Conservation (phyloP, 768 basidiomycete species). For the Mrakia frigida region DNA sequence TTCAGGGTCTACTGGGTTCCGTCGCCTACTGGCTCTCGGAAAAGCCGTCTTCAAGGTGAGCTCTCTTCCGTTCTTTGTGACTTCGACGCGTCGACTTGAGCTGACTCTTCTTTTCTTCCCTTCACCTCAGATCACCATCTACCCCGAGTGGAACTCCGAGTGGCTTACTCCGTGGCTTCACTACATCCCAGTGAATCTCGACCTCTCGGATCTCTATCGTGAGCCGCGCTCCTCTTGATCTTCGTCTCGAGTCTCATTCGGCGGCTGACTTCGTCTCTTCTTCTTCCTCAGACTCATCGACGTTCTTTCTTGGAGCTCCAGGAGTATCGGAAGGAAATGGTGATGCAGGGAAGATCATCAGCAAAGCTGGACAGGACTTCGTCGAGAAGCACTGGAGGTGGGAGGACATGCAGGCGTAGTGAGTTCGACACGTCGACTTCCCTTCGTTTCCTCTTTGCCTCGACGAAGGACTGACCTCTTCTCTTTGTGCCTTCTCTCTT, state of each 20-base stretch:
- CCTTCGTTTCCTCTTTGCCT: too few relatives aligned
- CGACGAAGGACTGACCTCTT: too few relatives aligned
- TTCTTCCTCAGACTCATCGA: background rate
- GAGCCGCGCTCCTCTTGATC: background rate
- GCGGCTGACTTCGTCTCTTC: background rate
- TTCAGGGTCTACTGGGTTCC: constrained; percentile 15
- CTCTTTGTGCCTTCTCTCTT: too few relatives aligned
- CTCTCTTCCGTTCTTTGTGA: too few relatives aligned
- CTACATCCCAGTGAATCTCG: constrained; percentile 40
- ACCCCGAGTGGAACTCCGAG: constrained; percentile 42
- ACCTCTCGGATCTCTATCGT: constrained; percentile 26
- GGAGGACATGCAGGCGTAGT: constrained; percentile 5
- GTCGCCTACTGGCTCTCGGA: background rate
- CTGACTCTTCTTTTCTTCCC: background rate
- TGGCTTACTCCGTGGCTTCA: constrained; percentile 44
- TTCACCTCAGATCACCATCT: constrained; percentile 37
- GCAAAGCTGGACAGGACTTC: background rate
- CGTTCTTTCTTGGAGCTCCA: constrained; percentile 5
- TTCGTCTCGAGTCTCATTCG: background rate
- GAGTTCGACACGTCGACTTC: too few relatives aligned
- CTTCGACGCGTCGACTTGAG: background rate
- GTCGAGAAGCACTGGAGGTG: background rate
- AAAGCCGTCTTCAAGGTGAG: constrained; percentile 21
- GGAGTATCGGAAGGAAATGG: background rate
- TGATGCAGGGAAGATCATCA: background rate